phyloP scores from a whole-genome alignment of 176 grass and related monocot species.

The Bothriochloa decipiens region DNA sequence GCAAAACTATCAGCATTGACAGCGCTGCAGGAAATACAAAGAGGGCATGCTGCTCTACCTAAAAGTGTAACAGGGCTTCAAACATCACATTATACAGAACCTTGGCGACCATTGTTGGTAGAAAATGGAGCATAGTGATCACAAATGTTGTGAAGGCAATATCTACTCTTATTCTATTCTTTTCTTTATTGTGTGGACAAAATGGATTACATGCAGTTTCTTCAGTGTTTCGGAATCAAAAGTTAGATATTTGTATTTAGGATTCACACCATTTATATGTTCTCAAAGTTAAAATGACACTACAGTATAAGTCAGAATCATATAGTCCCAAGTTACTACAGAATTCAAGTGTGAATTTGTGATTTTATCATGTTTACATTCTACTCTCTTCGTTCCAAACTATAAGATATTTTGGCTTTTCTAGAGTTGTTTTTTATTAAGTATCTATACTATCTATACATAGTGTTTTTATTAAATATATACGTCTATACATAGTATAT shows the following conservation, averaged over 20 bases:
- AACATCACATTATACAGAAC: constrained; percentile 40
- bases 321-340: background rate
- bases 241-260: constrained; percentile 49
- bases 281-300: constrained; percentile 37
- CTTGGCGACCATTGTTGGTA: constrained; percentile 19
- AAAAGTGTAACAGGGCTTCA: constrained; percentile 22
- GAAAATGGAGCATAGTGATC: constrained; percentile 32
- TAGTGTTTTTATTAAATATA: too few species aligned
- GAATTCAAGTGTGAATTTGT: background rate
- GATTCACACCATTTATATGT: constrained; percentile 40
- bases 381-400: background rate
- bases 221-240: constrained; percentile 42
- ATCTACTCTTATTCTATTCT: constrained; percentile 9
- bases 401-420: background rate
- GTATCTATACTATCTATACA: too few species aligned
- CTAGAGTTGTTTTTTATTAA: too few species aligned
- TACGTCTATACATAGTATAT: too few species aligned
- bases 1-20: constrained; percentile 70
- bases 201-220: constrained; percentile 27
- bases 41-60: constrained; percentile 68
- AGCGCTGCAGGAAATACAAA: constrained; percentile 43
- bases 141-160: constrained; percentile 28
- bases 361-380: background rate
- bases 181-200: constrained; percentile 20
- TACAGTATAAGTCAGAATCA: constrained; percentile 29